Percentiles rank a stretch among this genome's conserved stretches.
phyloP scores from a whole-genome alignment of 805 yeast species.

The Wickerhamiella spandovensis region DNA sequence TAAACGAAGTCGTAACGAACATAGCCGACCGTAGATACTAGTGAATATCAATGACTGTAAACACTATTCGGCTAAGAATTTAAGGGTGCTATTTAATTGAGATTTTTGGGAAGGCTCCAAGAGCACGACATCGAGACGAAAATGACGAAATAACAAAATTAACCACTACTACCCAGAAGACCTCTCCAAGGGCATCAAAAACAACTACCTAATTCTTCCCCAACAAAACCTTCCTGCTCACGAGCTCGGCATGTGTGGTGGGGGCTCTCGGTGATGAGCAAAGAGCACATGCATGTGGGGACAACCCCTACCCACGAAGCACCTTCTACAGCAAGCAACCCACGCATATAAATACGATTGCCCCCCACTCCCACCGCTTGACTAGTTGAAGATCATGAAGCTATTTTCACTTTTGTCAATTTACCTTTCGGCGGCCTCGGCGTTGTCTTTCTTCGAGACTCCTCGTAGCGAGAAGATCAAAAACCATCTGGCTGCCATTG shows the following conservation, averaged over 20 bases:
- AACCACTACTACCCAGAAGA: no score
- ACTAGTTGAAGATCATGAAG: neutral
- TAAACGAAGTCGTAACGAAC: no score
- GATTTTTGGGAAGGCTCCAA: no score
- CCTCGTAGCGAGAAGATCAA: slow-evolving; percentile 18
- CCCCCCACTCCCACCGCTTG: neutral
- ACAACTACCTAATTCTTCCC: no score
- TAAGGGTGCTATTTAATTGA: no score
- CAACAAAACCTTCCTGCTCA: no score
- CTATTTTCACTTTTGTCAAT: neutral
- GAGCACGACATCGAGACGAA: no score
- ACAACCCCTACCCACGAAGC: neutral
- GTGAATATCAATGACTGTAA: no score
- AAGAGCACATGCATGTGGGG: neutral
- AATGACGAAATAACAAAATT: no score
- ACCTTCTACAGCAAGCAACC: neutral
- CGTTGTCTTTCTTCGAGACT: slow-evolving; percentile 11
- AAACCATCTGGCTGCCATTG: slow-evolving; percentile 23
- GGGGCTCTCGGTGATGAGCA: neutral
- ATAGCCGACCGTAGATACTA: no score
- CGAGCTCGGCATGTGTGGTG: neutral
- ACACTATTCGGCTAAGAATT: no score
- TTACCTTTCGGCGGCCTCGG: slow-evolving; percentile 4
- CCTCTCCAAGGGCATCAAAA: no score
- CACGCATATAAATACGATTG: neutral